Conservation (phyloP, 2,329 filamentous ascomycete genomes). For the Ilyonectria sp. region DNA sequence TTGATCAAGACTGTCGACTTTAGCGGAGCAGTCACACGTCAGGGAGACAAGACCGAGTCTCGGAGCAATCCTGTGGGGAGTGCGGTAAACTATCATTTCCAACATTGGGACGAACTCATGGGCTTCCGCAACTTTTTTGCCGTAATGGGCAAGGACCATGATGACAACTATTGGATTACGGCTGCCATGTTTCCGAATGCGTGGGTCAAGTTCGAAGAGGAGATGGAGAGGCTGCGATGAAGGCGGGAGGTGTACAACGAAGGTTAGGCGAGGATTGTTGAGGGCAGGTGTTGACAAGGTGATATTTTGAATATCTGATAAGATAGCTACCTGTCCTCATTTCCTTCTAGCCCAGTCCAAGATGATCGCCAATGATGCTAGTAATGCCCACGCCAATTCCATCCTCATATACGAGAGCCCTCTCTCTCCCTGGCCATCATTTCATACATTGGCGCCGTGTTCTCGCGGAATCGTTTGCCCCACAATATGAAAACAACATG, state of each 20-base stretch:
- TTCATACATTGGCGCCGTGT: constrained; percentile 23
- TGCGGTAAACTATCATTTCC: constrained; percentile 23
- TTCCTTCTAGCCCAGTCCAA: background rate
- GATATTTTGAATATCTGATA: too few species aligned
- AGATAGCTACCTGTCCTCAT: too few species aligned
- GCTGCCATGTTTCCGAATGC: constrained; percentile 10
- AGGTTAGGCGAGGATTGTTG: too few species aligned
- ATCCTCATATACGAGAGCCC: background rate
- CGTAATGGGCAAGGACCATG: constrained; percentile 27
- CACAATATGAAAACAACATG: constrained; percentile 30
- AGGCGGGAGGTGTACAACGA: too few species aligned
- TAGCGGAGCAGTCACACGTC: constrained; percentile 8
- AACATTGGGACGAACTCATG: background rate
- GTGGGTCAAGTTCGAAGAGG: constrained; percentile 23
- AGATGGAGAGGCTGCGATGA: background rate
- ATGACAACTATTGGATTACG: constrained; percentile 22
- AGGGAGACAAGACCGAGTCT: constrained; percentile 1
- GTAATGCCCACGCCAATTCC: background rate
- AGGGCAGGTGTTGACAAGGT: too few species aligned
- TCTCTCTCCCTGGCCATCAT: constrained; percentile 27
- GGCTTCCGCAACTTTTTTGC: constrained; percentile 11
- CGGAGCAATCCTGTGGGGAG: constrained; percentile 19
- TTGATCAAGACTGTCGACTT: constrained; percentile 23
- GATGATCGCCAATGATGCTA: background rate
- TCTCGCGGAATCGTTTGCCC: constrained; percentile 29